phyloP scores from a whole-genome alignment of 768 basidiomycete genomes.

The Auriculariales sp. region DNA sequence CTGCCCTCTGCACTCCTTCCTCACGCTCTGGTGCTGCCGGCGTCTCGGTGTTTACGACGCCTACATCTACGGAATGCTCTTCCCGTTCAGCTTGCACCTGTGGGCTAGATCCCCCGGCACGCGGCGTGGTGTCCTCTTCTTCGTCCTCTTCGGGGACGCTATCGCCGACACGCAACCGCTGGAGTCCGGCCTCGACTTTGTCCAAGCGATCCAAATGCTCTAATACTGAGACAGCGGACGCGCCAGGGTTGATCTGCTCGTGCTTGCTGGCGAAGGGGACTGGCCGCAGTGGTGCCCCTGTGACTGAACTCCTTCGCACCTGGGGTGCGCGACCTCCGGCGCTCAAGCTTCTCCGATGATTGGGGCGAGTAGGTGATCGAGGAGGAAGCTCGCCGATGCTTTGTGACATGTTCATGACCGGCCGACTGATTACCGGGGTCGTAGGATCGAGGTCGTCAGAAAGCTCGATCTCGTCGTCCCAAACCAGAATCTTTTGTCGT shows the following conservation, averaged over 20 bases:
- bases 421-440: conserved; percentile 18
- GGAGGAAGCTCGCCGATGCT: conserved; percentile 34
- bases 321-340: conserved; percentile 36
- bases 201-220: conserved; percentile 79
- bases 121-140: neutral
- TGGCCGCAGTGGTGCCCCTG: conserved; percentile 35
- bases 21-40: neutral
- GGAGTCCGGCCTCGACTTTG: conserved; percentile 30
- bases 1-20: neutral
- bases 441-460: conserved; percentile 31
- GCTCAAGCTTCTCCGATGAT: conserved; percentile 43
- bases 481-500: conserved; percentile 66
- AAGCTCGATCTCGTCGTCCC: conserved; percentile 75
- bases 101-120: too few relatives aligned
- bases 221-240: conserved; percentile 73
- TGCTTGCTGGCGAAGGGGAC: conserved; percentile 78
- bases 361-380: conserved; percentile 18
- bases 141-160: conserved; percentile 6
- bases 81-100: too few relatives aligned
- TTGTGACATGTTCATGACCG: conserved; percentile 33
- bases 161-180: conserved; percentile 1
- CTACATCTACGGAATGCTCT: too few relatives aligned
- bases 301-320: conserved; percentile 46
- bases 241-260: conserved; percentile 69
- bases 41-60: neutral